Percentiles rank a stretch among this genome's conserved stretches.
Conservation (phyloP, 1,284 basidiomycete species). For the Pascua guehoae region DNA sequence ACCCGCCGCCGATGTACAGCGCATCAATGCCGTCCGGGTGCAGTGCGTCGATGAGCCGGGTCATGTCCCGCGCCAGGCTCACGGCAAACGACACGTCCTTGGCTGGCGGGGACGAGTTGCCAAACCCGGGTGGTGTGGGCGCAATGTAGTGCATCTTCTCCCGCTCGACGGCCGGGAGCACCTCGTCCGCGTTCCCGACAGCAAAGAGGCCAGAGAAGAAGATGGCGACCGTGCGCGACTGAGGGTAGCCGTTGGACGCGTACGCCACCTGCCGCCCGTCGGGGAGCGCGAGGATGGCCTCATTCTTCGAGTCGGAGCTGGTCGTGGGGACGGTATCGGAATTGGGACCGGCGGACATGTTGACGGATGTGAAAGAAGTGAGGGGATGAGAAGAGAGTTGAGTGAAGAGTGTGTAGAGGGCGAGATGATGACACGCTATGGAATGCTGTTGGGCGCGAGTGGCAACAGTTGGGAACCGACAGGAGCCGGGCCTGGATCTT, state of each 20-base stretch:
- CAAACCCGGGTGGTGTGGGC: conserved; percentile 6
- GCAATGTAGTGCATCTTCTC: conserved; percentile 4
- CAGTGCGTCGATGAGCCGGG: conserved; percentile 55
- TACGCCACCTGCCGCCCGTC: conserved; percentile 6
- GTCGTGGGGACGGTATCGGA: too few relatives aligned
- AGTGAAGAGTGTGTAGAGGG: too few relatives aligned
- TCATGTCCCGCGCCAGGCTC: conserved; percentile 54
- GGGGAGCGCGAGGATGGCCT: conserved; percentile 2
- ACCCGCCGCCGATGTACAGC: conserved; percentile 52
- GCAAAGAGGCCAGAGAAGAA: conserved; percentile 9
- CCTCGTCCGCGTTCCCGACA: neutral
- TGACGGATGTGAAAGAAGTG: too few relatives aligned
- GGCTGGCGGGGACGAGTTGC: conserved; percentile 15
- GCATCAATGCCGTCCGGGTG: conserved; percentile 51
- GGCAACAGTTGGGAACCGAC: too few relatives aligned
- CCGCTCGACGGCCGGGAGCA: neutral
- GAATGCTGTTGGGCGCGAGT: too few relatives aligned
- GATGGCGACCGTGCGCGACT: conserved; percentile 4
- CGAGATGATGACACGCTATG: too few relatives aligned
- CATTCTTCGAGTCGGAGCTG: neutral
- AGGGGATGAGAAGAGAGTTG: too few relatives aligned
- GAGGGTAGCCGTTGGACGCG: conserved; percentile 1
- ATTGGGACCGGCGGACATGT: too few relatives aligned
- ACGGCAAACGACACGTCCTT: conserved; percentile 43
- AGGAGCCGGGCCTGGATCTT: too few relatives aligned